Base-by-base conservation (phyloP, 2,329 filamentous ascomycete species). In the Cryphonectria nitschkei region DNA sequence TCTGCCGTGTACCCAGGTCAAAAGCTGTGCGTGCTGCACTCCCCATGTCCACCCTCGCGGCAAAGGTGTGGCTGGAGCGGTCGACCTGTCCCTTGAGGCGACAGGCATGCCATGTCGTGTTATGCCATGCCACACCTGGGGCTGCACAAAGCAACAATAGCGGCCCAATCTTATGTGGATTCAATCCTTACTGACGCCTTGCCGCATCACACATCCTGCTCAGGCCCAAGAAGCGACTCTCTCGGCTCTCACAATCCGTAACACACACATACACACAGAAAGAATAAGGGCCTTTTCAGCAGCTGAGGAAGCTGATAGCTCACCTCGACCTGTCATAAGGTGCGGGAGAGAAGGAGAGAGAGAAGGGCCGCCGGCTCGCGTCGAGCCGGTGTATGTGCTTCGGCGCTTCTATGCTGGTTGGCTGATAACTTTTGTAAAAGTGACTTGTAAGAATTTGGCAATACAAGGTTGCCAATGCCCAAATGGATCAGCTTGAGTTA, bases 21-120 rank as follows among this genome's bases (percentile, higher is more conserved):
- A 61, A 34, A 61, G 46, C 54, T 60, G 26, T 32, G n/a, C 54
- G 34, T 39, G 52, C 69, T 39, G 34, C 65, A 50, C 64, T 39
- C 60, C 56, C 46, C 39, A 32, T n/a, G n/a, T 39, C 16, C 39
- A 37, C 16, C 58, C 29, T 60, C 19, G 29, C 65, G 65, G 69
- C 65, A 70, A 41, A 68, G 9, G 13, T 68, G 58, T 63, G 32
- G 41, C 37, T 52, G 52, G 43, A 61, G 52, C 68, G 69, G 41
- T 62, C 67, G 61, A 65, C 68, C 58, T 32, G 50, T 65, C 39
- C 16, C 65, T 16, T 19, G 54, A 58, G 29, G 54, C 16, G 34
- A 68, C 66, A n/a, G 39, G 65, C 46, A 14, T 32, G 65, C 64
- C 39, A 50, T n/a, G 32, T n/a, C 43, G 9, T 34, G 34, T 6